Evolutionary conservation across 371 early-diverging fungal species (phyloP).

Genomic region (Mortierella sp.): DNA sequence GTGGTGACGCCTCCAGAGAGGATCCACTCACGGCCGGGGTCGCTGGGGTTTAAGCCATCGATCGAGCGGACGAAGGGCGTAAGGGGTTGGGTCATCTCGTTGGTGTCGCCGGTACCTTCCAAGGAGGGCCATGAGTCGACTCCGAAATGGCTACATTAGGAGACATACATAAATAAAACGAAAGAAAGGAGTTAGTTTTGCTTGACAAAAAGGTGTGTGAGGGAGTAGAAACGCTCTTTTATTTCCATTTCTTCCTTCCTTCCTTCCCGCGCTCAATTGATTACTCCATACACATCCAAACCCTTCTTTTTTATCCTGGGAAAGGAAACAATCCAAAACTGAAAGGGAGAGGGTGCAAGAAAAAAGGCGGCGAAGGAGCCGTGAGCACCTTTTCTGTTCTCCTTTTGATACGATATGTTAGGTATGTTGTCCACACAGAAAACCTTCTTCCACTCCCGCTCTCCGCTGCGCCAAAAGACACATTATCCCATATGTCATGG

Average conservation of each 20-base stretch:
- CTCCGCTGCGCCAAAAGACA: background rate
- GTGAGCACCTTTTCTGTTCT: background rate
- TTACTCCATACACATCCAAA: background rate
- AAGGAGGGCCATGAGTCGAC: slow-evolving; percentile 73
- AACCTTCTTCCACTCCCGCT: background rate
- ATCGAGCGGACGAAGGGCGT: slow-evolving; percentile 75
- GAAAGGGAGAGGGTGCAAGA: background rate
- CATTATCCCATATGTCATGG: background rate
- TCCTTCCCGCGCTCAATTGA: background rate
- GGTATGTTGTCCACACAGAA: background rate
- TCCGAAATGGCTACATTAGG: slow-evolving; percentile 67
- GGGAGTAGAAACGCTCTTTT: slow-evolving; percentile 5
- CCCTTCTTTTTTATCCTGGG: background rate
- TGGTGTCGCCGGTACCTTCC: slow-evolving; percentile 69
- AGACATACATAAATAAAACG: background rate
- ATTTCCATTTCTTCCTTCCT: background rate
- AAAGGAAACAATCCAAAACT: background rate
- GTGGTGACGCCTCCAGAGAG: slow-evolving; percentile 88
- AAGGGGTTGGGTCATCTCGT: slow-evolving; percentile 78
- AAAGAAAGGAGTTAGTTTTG: background rate
- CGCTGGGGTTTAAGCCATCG: slow-evolving; percentile 75
- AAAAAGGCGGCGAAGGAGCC: background rate
- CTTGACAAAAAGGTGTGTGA: background rate
- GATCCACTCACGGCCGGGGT: slow-evolving; percentile 75
- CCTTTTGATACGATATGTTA: background rate